A percentile compares a stretch with the other conserved stretches of the same genome.
Evolutionary conservation across 352 stramenopile genomes (phyloP).

Genomic region (Globisporangium abappressorium): DNA sequence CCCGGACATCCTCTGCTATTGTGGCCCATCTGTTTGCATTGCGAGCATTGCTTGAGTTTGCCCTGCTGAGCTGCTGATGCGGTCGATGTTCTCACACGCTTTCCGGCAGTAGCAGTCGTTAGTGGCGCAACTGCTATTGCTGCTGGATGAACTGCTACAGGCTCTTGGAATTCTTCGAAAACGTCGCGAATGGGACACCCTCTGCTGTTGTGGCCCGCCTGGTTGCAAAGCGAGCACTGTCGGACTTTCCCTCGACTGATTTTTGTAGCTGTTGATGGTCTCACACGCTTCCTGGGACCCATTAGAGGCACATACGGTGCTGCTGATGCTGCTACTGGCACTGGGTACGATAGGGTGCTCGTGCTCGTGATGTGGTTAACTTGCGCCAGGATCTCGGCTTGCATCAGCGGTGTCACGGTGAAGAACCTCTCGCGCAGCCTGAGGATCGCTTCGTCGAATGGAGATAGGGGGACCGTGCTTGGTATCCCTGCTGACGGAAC

Average conservation of each 20-base stretch:
- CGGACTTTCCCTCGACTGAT: constrained; percentile 6
- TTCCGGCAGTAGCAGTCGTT: neutral
- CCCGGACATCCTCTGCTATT: neutral
- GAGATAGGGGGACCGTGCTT: neutral
- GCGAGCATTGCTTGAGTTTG: neutral
- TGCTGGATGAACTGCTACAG: neutral
- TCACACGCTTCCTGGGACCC: neutral
- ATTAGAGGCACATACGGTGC: neutral
- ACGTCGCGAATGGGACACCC: neutral
- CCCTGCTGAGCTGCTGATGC: neutral
- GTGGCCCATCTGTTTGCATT: constrained; percentile 2
- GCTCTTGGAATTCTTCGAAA: neutral
- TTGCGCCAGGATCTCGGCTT: constrained; percentile 8
- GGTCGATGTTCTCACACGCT: neutral
- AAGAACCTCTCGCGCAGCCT: constrained; percentile 2
- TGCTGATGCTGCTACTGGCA: neutral
- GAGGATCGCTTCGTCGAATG: constrained; percentile 5
- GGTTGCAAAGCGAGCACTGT: constrained; percentile 5
- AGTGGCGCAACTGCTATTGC: neutral
- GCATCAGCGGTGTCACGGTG: constrained; percentile 1
- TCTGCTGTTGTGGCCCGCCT: neutral
- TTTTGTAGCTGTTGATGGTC: neutral
- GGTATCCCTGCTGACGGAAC: neutral
- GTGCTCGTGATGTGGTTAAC: constrained; percentile 4
- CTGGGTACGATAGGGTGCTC: neutral